Base-by-base conservation (phyloP, 129 eudicot species). In the Mikania micrantha region DNA sequence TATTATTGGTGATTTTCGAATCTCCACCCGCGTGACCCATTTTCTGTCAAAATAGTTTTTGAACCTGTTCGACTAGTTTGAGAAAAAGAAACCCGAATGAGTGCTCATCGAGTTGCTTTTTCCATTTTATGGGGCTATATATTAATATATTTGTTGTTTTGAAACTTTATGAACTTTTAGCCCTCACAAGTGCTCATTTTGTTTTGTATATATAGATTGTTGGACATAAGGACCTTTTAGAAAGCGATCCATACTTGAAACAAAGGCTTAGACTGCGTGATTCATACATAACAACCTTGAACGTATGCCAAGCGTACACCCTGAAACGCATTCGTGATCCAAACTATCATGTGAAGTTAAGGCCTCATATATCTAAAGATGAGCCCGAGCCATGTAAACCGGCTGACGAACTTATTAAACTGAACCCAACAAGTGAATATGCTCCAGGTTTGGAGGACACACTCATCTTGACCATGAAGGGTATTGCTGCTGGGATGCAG, bases 361-460 rank as follows among this genome's bases (percentile, higher is more conserved):
- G 96, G 66, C 96, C 99, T 56, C 97, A 82, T 66, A 89, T 93
- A 48, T 86, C 95, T 25, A 93, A 82, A 78, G 92, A 88, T 24
- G 79, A 38, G 34, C 83, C 77, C 39, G 98, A 88, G 60, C 76
- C 89, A 10, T 81, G 78, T 64, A 86, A 84, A 67, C 63, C 74
- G 0, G 86, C 88, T 9, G 86, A 90, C 28, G 96, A 87, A 64
- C 90, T 89, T 21, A 84, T 93, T 49, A 83, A 81, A 72, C 74
- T 93, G 64, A 93, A 89, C 70, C 96, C 99, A 2, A 74, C 91
- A 10, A 93, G 99, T 28, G 99, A 93, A 66, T 93, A 93, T 36
- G 95, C 99, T 22, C 99, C 99, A 2, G 96, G 99, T 15, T 77
- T 93, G 78, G 99, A 93, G 81, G 99, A 93, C 80, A 93, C 98